A percentile compares a stretch with the other conserved stretches of the same genome.
Evolutionary conservation across 2,329 filamentous ascomycete species (phyloP).

Genomic region (Exophiala bonariae): DNA sequence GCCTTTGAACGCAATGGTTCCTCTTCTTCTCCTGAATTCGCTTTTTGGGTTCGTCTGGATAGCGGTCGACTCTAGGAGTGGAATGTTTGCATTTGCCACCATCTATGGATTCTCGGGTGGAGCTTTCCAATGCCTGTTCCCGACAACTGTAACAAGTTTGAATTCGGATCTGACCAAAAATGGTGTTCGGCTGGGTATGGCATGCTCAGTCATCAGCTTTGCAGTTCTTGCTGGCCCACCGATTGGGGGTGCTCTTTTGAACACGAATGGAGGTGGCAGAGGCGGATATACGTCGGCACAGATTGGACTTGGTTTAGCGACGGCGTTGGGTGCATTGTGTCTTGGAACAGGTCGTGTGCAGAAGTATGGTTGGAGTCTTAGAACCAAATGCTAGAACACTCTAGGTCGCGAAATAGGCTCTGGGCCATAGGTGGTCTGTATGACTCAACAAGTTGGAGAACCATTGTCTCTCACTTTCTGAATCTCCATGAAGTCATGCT

Average conservation of each 20-base stretch:
- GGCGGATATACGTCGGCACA: constrained; percentile 30
- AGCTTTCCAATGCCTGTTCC: constrained; percentile 66
- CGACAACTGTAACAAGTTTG: constrained; percentile 59
- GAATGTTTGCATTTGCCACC: constrained; percentile 62
- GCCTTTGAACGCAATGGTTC: constrained; percentile 61
- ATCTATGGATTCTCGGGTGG: constrained; percentile 67
- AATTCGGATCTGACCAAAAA: constrained; percentile 54
- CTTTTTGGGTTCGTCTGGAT: constrained; percentile 58
- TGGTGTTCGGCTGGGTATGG: constrained; percentile 59
- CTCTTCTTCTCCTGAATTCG: constrained; percentile 45
- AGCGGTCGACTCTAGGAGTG: constrained; percentile 49
- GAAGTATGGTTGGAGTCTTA: constrained; percentile 35
- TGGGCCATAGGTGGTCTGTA: too few relatives aligned
- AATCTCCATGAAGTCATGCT: too few relatives aligned
- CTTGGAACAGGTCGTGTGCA: constrained; percentile 45
- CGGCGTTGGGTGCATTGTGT: constrained; percentile 50
- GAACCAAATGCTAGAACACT: constrained; percentile 36
- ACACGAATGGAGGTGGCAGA: constrained; percentile 40
- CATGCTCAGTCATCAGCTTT: constrained; percentile 53
- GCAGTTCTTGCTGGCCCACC: constrained; percentile 56
- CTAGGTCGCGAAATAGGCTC: too few relatives aligned
- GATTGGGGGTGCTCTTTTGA: constrained; percentile 55
- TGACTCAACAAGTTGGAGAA: too few relatives aligned
- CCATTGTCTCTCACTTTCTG: too few relatives aligned
- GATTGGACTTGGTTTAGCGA: constrained; percentile 51